Conservation (phyloP, 768 basidiomycete genomes). For the Thelephora ganbajun region DNA sequence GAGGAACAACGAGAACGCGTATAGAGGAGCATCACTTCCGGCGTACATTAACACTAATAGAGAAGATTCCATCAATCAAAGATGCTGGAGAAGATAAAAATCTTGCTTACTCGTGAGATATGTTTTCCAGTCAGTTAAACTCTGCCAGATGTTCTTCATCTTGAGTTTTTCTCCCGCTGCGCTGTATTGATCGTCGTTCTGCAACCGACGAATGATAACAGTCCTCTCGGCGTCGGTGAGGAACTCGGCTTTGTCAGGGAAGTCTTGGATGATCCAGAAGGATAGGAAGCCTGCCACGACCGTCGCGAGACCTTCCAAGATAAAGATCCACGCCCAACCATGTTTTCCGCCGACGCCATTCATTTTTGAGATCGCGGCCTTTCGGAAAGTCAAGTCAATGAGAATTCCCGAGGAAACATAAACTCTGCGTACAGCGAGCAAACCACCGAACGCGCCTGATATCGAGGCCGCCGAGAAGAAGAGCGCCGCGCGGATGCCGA, state of each 20-base stretch:
- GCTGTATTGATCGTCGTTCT: constrained; percentile 56
- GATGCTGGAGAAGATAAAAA: background rate
- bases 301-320: constrained; percentile 55
- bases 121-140: constrained; percentile 61
- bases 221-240: constrained; percentile 58
- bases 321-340: constrained; percentile 65
- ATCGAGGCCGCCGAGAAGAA: constrained; percentile 57
- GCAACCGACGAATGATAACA: constrained; percentile 49
- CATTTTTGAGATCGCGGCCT: constrained; percentile 59
- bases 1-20: constrained; percentile 67
- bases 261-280: constrained; percentile 73
- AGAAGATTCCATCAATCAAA: background rate
- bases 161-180: constrained; percentile 53
- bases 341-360: constrained; percentile 54
- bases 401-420: background rate
- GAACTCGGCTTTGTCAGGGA: constrained; percentile 72
- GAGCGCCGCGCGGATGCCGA: constrained; percentile 37
- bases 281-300: constrained; percentile 50
- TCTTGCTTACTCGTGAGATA: constrained; percentile 30
- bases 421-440: constrained; percentile 40
- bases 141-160: constrained; percentile 42
- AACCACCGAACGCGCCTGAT: constrained; percentile 71
- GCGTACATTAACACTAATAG: constrained; percentile 38
- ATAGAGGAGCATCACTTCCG: constrained; percentile 52
- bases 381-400: background rate